These are phyloP conservation scores for Carpinus viminea DNA, from an alignment of 306 rosid species.

Conservation along the genomic window DNA sequence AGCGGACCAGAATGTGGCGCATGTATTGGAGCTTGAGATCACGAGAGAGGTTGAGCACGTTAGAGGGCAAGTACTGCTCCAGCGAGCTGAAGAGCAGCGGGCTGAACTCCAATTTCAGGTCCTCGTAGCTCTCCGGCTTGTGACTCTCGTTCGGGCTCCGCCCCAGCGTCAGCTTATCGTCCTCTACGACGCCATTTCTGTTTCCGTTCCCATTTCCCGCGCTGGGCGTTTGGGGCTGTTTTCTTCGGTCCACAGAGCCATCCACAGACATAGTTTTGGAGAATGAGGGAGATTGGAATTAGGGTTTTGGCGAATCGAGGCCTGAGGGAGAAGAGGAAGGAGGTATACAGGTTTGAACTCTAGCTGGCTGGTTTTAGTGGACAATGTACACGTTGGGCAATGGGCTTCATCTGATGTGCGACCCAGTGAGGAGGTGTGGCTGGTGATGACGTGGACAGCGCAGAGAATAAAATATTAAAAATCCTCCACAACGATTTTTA, in stretches of 20 bases:
- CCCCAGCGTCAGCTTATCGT: conserved; percentile 45
- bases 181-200: conserved; percentile 8
- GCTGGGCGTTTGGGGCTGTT: conserved; percentile 33
- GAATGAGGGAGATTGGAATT: background rate
- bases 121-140: conserved; percentile 77
- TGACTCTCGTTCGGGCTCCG: conserved; percentile 62
- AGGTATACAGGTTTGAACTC: background rate
- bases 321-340: background rate
- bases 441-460: background rate
- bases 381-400: background rate
- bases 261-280: conserved; percentile 47
- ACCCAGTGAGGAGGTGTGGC: background rate
- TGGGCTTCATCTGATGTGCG: background rate
- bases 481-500: too few relatives aligned
- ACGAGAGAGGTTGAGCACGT: conserved; percentile 57
- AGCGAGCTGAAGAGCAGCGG: conserved; percentile 80
- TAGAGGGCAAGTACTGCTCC: conserved; percentile 69
- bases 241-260: conserved; percentile 48
- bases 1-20: conserved; percentile 67
- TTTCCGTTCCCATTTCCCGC: conserved; percentile 47
- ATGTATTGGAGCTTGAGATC: conserved; percentile 72
- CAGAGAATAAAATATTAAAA: too few relatives aligned
- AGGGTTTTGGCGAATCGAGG: background rate
- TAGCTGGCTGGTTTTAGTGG: background rate
- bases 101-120: conserved; percentile 64